A percentile compares a stretch with the other conserved stretches of the same genome.
Evolutionary conservation across 495 filamentous ascomycete genomes (phyloP).

Genomic region (Aspergillus campestris): DNA sequence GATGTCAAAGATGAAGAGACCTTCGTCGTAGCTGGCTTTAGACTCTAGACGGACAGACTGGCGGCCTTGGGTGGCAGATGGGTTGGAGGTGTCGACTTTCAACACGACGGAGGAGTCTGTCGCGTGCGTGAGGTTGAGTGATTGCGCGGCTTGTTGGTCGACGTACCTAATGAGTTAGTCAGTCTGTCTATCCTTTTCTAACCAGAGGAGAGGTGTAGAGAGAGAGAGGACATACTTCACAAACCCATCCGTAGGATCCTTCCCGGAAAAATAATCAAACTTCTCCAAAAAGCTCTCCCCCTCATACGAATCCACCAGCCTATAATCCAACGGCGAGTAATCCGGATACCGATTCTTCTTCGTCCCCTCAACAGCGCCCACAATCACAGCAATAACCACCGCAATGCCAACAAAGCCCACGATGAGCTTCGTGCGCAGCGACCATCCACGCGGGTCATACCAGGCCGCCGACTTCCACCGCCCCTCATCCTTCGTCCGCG

Average conservation of each 20-base stretch:
- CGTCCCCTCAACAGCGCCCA: constrained; percentile 45
- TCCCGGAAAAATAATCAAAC: constrained; percentile 44
- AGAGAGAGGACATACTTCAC: constrained; percentile 34
- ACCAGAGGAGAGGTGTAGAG: neutral
- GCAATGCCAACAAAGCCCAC: constrained; percentile 22
- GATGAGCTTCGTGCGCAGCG: constrained; percentile 36
- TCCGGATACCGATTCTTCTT: constrained; percentile 44
- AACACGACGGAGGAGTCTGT: constrained; percentile 40
- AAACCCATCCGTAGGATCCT: constrained; percentile 45
- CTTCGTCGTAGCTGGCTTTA: constrained; percentile 37
- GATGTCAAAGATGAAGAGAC: constrained; percentile 50
- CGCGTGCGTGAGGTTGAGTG: constrained; percentile 45
- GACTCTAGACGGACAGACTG: constrained; percentile 49
- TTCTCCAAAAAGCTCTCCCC: constrained; percentile 42
- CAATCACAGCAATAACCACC: constrained; percentile 41
- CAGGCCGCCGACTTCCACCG: constrained; percentile 6
- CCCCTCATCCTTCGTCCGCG: neutral
- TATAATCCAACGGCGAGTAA: constrained; percentile 42
- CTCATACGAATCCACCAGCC: constrained; percentile 41
- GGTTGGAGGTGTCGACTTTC: constrained; percentile 41
- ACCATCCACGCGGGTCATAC: constrained; percentile 47
- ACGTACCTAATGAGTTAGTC: constrained; percentile 21
- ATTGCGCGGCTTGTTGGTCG: constrained; percentile 17
- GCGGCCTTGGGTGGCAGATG: constrained; percentile 35
- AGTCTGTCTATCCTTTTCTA: neutral